These are phyloP conservation scores for Aspergillus proliferans DNA, from an alignment of 2,329 filamentous ascomycete species.

Conservation along the genomic window DNA sequence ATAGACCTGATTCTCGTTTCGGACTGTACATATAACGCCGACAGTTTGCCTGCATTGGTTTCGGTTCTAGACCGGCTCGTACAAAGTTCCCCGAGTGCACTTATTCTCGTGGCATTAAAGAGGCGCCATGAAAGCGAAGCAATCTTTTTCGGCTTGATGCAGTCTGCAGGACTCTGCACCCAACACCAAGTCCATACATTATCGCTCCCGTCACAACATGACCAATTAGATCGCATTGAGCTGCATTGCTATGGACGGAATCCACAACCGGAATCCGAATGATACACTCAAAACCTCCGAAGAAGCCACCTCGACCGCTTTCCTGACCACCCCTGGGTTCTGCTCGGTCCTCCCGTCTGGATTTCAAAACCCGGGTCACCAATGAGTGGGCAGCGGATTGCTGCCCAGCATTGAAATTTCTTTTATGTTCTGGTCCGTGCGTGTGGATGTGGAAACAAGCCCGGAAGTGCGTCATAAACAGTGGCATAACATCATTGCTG, in stretches of 20 bases:
- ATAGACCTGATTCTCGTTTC: slow-evolving; percentile 60
- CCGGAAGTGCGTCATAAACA: not conserved
- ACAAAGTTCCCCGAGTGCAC: slow-evolving; percentile 42
- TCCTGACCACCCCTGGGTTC: no score
- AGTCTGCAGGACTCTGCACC: slow-evolving; percentile 28
- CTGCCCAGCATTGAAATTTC: not conserved
- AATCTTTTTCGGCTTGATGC: slow-evolving; percentile 60
- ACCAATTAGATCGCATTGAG: slow-evolving; percentile 31
- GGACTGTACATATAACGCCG: slow-evolving; percentile 68
- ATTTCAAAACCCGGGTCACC: no score
- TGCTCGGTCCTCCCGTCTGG: no score
- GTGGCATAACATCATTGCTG: not conserved
- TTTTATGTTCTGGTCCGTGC: not conserved
- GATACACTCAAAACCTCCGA: no score
- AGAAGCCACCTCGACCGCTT: no score
- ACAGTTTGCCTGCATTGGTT: slow-evolving; percentile 59
- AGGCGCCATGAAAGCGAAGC: slow-evolving; percentile 60
- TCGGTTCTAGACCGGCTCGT: slow-evolving; percentile 48
- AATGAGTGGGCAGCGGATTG: not conserved
- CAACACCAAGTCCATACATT: slow-evolving; percentile 25
- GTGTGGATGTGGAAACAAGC: not conserved
- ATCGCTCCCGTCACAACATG: slow-evolving; percentile 32
- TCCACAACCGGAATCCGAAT: not conserved
- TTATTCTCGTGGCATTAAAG: slow-evolving; percentile 60
- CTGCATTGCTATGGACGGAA: slow-evolving; percentile 29